phyloP scores from a whole-genome alignment of 331 rosid species.

The Malus hybrid region DNA sequence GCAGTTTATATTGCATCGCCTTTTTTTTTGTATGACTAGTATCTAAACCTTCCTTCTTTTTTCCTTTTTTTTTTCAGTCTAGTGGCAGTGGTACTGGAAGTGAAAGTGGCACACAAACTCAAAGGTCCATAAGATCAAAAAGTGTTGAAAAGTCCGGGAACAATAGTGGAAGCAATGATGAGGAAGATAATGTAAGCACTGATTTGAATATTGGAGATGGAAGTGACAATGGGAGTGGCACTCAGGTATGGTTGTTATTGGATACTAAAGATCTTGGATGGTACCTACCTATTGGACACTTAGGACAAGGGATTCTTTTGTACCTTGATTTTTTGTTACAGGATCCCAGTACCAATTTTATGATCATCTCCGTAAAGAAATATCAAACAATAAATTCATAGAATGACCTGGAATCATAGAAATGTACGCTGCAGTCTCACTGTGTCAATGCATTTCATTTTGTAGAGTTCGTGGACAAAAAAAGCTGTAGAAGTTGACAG shows the following conservation, averaged over 20 bases:
- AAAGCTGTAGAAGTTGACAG: slow-evolving; percentile 77
- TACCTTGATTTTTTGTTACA: not conserved
- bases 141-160: slow-evolving; percentile 47
- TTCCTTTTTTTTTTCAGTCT: slow-evolving; percentile 45
- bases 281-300: not conserved
- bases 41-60: not conserved
- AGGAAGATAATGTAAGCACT: slow-evolving; percentile 50
- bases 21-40: not conserved
- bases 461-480: slow-evolving; percentile 92
- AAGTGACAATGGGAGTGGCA: slow-evolving; percentile 83
- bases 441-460: slow-evolving; percentile 16
- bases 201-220: slow-evolving; percentile 59
- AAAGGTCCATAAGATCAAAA: slow-evolving; percentile 68
- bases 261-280: not conserved
- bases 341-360: too few species aligned
- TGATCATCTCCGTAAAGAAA: not conserved
- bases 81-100: slow-evolving; percentile 94
- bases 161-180: slow-evolving; percentile 65
- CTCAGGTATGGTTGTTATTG: slow-evolving; percentile 54
- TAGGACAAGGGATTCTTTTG: not conserved
- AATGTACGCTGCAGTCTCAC: not conserved
- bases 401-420: not conserved
- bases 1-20: not conserved
- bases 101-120: slow-evolving; percentile 77
- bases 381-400: not conserved